Evolutionary conservation across 345 rosid species (phyloP), one percentile per base, ranked within the genome.

Genomic region (Clausena lansium): DNA sequence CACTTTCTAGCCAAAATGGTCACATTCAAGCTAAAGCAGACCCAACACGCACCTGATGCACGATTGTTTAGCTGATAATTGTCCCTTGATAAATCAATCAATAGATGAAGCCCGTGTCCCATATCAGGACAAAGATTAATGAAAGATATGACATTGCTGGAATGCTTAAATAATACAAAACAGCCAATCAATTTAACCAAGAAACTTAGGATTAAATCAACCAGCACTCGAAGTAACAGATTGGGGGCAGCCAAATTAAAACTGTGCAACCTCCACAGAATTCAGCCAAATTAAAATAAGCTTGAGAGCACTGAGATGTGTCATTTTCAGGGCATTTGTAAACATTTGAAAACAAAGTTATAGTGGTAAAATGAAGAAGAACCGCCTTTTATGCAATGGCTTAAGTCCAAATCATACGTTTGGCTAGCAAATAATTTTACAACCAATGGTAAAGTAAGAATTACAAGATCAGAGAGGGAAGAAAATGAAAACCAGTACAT

Each of bases 1-100:
- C 77, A n/a, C 52, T 61, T 59, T 76, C 79, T 33, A 25, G 58
- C 36, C 41, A 45, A 73, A 66, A 70, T 71, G 76, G 80, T 78
- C 59, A 3, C 74, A 64, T 78, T 70, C 83, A 27, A 54, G 61
- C 65, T 38, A 62, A 35, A 74, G 39, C 52, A 67, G 33, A 72
- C 15, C 17, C 35, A 39, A 54, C 59, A 9, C 15, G n/a, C 75
- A 50, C 27, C 64, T 28, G 76, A 9, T 47, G 57, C 60, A 66
- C 28, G 22, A 27, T 61, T 32, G 58, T 74, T 76, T 24, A 35
- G 22, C 22, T 39, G 14, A 70, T 52, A 55, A 39, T 59, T 71
- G 57, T 67, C 47, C 32, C n/a, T 52, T 39, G 41, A 41, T 76
- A 68, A 11, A 38, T 25, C 76, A 71, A 71, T 71, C 78, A 25